These are phyloP conservation scores for Sisymbrium irio DNA, from an alignment of 345 rosid species.

Conservation along the genomic window DNA sequence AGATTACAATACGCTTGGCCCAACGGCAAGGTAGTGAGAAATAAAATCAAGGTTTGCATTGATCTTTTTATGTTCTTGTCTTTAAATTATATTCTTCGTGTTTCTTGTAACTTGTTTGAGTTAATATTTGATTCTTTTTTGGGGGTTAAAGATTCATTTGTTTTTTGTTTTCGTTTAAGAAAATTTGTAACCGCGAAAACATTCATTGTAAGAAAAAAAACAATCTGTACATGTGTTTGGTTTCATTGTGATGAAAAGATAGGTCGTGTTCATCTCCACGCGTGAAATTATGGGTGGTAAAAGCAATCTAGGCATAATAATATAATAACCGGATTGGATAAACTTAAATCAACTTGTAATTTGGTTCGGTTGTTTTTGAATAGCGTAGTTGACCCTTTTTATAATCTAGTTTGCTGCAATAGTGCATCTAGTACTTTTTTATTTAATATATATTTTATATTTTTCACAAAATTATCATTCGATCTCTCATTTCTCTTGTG, in stretches of 20 bases:
- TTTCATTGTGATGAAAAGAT: not conserved
- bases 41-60: not conserved
- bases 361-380: not conserved
- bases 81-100: not conserved
- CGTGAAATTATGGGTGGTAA: not conserved
- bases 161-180: conserved; percentile 4
- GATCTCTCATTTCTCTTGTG: not conserved
- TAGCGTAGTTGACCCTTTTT: not conserved
- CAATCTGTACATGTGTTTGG: not conserved
- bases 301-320: not conserved
- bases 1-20: conserved; percentile 25
- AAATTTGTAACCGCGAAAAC: not conserved
- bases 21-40: conserved; percentile 35
- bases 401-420: not conserved
- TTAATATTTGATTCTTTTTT: not conserved
- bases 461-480: not conserved
- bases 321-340: not conserved
- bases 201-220: not conserved
- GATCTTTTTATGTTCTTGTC: not conserved
- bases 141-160: not conserved
- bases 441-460: not conserved
- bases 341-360: not conserved
- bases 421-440: not conserved
- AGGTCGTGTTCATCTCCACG: not conserved
- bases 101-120: not conserved